Evolutionary conservation across 176 grass and related monocot genomes (phyloP).

Genomic region (Chloris gayana): DNA sequence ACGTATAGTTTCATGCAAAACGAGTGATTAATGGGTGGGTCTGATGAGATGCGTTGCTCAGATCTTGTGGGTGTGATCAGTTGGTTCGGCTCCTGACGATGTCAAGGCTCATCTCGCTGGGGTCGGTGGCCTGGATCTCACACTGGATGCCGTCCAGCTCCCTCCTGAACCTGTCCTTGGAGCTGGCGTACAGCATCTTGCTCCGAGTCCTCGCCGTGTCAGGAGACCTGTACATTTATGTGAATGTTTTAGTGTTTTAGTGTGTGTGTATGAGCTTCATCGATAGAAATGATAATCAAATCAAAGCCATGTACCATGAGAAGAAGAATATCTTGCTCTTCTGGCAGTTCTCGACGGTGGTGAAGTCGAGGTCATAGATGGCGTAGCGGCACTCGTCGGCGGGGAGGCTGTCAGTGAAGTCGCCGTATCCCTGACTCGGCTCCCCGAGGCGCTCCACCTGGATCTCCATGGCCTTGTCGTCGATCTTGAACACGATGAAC

Average conservation of each 20-base stretch:
- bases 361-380: slow-evolving; percentile 63
- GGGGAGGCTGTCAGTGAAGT: slow-evolving; percentile 54
- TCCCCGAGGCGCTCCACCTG: slow-evolving; percentile 70
- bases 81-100: slow-evolving; percentile 49
- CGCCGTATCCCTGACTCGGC: slow-evolving; percentile 48
- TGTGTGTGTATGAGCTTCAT: no score
- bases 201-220: slow-evolving; percentile 37
- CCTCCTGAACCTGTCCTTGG: slow-evolving; percentile 62
- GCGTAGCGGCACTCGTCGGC: slow-evolving; percentile 65
- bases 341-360: slow-evolving; percentile 59
- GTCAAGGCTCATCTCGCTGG: slow-evolving; percentile 38
- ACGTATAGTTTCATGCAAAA: not conserved
- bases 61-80: slow-evolving; percentile 1
- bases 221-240: slow-evolving; percentile 29
- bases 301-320: slow-evolving; percentile 28
- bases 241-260: not conserved
- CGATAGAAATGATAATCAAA: no score
- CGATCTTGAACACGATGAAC: slow-evolving; percentile 84
- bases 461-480: slow-evolving; percentile 68
- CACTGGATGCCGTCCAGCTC: slow-evolving; percentile 59
- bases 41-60: not conserved
- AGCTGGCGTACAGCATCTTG: slow-evolving; percentile 63
- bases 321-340: slow-evolving; percentile 68
- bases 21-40: not conserved
- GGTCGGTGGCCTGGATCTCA: slow-evolving; percentile 54